Evolutionary conservation across 2,329 filamentous ascomycete genomes (phyloP).

Genomic region (Claviceps arundinis): DNA sequence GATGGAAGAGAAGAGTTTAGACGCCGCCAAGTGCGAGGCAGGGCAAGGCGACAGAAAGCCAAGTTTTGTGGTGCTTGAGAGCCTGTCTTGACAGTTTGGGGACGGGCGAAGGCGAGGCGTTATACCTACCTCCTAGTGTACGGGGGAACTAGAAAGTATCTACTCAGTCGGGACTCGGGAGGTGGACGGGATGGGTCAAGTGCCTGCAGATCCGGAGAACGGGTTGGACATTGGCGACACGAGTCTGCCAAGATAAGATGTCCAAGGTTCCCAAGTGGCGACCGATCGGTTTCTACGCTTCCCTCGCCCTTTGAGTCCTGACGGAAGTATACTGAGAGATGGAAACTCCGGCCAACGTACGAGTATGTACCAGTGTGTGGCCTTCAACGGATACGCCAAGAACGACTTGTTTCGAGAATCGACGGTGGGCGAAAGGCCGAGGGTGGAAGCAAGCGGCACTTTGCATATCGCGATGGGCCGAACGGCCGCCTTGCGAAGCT

Average conservation of each 20-base stretch:
- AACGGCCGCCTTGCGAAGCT: neutral
- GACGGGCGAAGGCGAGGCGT: neutral
- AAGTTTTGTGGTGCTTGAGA: neutral
- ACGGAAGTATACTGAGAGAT: neutral
- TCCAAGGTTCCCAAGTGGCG: neutral
- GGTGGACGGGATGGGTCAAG: conserved; percentile 6
- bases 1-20: neutral
- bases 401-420: neutral
- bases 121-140: neutral
- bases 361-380: neutral
- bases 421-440: neutral
- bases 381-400: neutral
- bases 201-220: conserved; percentile 13
- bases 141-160: neutral
- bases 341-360: neutral
- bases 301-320: neutral
- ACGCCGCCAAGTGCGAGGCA: neutral
- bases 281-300: neutral
- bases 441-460: neutral
- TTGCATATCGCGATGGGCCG: neutral
- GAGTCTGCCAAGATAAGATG: conserved; percentile 2
- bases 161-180: neutral
- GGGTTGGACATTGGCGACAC: conserved; percentile 3
- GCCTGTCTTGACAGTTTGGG: neutral
- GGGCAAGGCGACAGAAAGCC: conserved; percentile 1